Evolutionary conservation across 306 rosid genomes (phyloP), one percentile per base, ranked within the genome.

Genomic region (Casuarina cunninghamiana): DNA sequence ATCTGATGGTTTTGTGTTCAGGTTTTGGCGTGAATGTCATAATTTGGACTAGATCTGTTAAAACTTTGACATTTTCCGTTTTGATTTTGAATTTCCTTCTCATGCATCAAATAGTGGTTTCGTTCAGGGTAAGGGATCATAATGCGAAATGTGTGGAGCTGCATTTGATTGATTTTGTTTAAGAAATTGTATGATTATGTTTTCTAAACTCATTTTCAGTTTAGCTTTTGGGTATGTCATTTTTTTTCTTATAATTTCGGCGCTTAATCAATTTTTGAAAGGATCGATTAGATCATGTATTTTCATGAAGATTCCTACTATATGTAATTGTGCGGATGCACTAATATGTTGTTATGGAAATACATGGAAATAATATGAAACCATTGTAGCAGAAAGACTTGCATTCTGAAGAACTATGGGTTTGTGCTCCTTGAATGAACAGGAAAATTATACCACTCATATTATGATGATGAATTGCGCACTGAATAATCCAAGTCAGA

Each of bases 1-100:
- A 89, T 91, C 89, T 79, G 84, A 65, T 43, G 6, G 32, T 12
- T 76, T 72, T 65, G 66, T 11, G 57, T 51, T 48, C 38, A 11
- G 75, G 43, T 0, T 75, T 19, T 2, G 61, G 44, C 2, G 77
- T 35, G 38, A 49, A 62, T 80, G 81, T 81, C 79, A 19, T 82
- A 49, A 19, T 75, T 32, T 69, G 19, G 45, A 67, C 26, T 87
- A 78, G 95, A 92, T 90, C 93, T 88, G 80, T 11, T 44, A 16
- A 53, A 9, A 26, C 10, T 42, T 61, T 5, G 53, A 12, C 1
- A 4, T 10, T 45, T 73, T 54, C 45, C 26, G 6, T 39, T 71
- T 62, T 26, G 21, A 38, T 44, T 17, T 32, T 55, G 74, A 41
- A 63, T 75, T 45, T 65, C 70, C 57, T 7, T 62, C 43, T 49